phyloP scores from a whole-genome alignment of 768 basidiomycete species.

The Cyclocybe cylindracea region DNA sequence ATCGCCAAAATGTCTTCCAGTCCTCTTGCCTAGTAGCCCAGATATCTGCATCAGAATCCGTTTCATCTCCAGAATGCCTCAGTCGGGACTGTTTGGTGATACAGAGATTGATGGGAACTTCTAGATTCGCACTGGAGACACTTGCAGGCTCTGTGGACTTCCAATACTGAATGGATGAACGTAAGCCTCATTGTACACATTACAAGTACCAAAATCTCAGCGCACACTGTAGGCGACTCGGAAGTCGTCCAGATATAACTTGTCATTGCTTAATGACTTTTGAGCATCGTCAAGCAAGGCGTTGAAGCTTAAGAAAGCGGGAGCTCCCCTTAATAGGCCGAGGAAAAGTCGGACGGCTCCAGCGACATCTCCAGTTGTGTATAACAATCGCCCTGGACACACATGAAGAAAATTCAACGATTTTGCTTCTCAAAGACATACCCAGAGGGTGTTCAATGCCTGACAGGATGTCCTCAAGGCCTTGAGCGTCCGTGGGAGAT shows the following conservation, averaged over 20 bases:
- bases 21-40: conserved; percentile 70
- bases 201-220: neutral
- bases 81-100: conserved; percentile 55
- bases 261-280: conserved; percentile 48
- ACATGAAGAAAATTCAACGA: no score
- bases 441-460: conserved; percentile 83
- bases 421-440: conserved; percentile 21
- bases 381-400: conserved; percentile 73
- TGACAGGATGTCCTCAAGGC: conserved; percentile 65
- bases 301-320: conserved; percentile 10
- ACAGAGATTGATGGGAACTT: conserved; percentile 70
- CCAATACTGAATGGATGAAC: conserved; percentile 59
- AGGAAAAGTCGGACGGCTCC: conserved; percentile 81
- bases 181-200: neutral
- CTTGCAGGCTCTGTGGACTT: conserved; percentile 55
- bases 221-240: conserved; percentile 80
- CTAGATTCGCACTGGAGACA: conserved; percentile 43
- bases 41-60: conserved; percentile 39
- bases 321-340: conserved; percentile 59
- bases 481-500: conserved; percentile 34
- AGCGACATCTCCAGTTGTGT: conserved; percentile 84
- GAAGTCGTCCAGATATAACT: conserved; percentile 85
- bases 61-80: conserved; percentile 53
- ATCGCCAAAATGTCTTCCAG: conserved; percentile 65
- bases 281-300: conserved; percentile 10